Conservation (phyloP, 495 filamentous ascomycete species). For the Hypoxylon cercidicola region DNA sequence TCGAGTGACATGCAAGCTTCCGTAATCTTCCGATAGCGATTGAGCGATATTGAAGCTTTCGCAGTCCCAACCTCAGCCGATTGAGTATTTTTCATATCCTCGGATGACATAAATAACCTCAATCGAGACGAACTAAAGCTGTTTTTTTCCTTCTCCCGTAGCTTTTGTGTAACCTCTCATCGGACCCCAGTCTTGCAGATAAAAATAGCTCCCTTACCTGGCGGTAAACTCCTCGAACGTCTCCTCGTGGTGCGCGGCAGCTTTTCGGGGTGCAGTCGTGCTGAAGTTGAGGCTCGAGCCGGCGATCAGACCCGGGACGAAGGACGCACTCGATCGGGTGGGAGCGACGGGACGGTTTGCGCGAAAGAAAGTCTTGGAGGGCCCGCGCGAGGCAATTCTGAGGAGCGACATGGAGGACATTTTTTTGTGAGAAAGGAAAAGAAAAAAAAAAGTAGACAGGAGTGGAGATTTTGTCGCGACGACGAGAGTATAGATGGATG, state of each 20-base stretch:
- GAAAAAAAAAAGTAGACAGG: slow-evolving; percentile 13
- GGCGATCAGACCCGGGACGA: slow-evolving; percentile 50
- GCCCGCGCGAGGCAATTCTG: slow-evolving; percentile 75
- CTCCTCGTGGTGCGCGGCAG: slow-evolving; percentile 79
- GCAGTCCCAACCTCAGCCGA: slow-evolving; percentile 15
- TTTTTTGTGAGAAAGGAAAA: slow-evolving; percentile 11
- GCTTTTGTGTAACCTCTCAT: neutral
- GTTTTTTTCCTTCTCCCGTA: slow-evolving; percentile 4
- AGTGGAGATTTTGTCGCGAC: slow-evolving; percentile 16
- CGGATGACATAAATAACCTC: slow-evolving; percentile 22
- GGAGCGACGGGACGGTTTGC: slow-evolving; percentile 68
- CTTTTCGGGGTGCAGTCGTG: slow-evolving; percentile 64
- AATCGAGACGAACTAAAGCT: slow-evolving; percentile 42
- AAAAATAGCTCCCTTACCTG: slow-evolving; percentile 72
- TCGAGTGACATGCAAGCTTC: slow-evolving; percentile 45
- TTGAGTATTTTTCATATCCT: slow-evolving; percentile 19
- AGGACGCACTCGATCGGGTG: slow-evolving; percentile 60
- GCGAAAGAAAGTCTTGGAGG: slow-evolving; percentile 70
- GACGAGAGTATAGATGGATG: slow-evolving; percentile 3
- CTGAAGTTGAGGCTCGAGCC: slow-evolving; percentile 71
- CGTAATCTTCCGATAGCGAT: slow-evolving; percentile 2
- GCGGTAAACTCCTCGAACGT: slow-evolving; percentile 99
- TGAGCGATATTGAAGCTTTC: slow-evolving; percentile 11
- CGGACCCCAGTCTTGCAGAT: neutral
- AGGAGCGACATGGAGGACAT: slow-evolving; percentile 77